Evolutionary conservation across 2,329 filamentous ascomycete species (phyloP).

Genomic region (Fusarium liriodendri): DNA sequence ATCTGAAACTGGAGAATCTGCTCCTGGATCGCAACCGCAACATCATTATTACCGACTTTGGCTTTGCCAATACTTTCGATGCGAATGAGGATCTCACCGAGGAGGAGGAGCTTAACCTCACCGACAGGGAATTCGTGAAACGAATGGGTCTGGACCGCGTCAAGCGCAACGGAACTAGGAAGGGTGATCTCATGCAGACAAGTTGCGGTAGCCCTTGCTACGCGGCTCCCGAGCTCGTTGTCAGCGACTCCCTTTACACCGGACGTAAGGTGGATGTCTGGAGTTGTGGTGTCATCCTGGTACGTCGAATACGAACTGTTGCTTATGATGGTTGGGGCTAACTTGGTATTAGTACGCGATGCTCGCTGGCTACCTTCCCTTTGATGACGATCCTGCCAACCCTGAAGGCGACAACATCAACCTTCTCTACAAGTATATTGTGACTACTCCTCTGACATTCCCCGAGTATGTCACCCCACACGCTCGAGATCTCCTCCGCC

Average conservation of each 20-base stretch:
- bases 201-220: conserved; percentile 99
- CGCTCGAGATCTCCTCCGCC: conserved; percentile 88
- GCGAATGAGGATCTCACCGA: conserved; percentile 87
- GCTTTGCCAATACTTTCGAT: conserved; percentile 98
- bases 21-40: conserved; percentile 96
- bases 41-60: conserved; percentile 99
- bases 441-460: conserved; percentile 95
- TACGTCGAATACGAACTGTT: conserved; percentile 60
- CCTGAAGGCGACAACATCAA: conserved; percentile 99
- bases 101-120: conserved; percentile 88
- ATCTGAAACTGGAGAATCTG: conserved; percentile 96
- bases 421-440: conserved; percentile 98
- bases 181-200: conserved; percentile 98
- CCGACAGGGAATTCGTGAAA: conserved; percentile 90
- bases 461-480: conserved; percentile 99
- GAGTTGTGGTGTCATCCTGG: conserved; percentile 98
- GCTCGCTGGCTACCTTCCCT: conserved; percentile 96
- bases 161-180: conserved; percentile 78
- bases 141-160: conserved; percentile 85
- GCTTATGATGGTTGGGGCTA: conserved; percentile 6
- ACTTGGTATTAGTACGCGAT: conserved; percentile 86
- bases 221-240: conserved; percentile 94
- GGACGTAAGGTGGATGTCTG: conserved; percentile 98
- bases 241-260: conserved; percentile 97
- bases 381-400: conserved; percentile 98